These are phyloP conservation scores for Epichloe hybrida DNA, from an alignment of 2,329 filamentous ascomycete species.

Conservation along the genomic window DNA sequence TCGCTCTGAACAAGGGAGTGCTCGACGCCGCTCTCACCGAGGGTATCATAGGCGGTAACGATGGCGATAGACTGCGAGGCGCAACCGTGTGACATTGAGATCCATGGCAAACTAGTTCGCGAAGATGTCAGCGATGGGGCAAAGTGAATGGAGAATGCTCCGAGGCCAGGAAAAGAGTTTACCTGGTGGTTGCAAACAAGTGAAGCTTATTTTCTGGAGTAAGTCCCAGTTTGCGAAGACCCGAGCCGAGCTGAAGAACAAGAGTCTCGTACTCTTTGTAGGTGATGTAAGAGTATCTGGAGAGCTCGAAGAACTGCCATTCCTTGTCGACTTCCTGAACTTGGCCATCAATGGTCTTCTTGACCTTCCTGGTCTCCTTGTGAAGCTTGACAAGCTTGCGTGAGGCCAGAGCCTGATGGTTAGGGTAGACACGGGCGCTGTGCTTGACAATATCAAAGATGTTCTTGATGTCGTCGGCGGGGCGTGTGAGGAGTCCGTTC, in stretches of 20 bases:
- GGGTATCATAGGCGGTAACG: constrained; percentile 89
- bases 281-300: constrained; percentile 60
- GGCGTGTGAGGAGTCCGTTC: constrained; percentile 52
- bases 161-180: constrained; percentile 12
- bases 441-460: constrained; percentile 66
- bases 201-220: constrained; percentile 56
- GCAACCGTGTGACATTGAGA: constrained; percentile 64
- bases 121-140: background rate
- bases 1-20: constrained; percentile 76
- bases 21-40: constrained; percentile 70
- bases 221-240: constrained; percentile 62
- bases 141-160: background rate
- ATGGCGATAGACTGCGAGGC: constrained; percentile 79
- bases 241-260: constrained; percentile 55
- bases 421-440: constrained; percentile 48
- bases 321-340: constrained; percentile 74
- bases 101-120: constrained; percentile 57
- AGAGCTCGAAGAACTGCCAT: constrained; percentile 82
- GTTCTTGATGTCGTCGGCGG: constrained; percentile 57
- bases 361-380: constrained; percentile 75
- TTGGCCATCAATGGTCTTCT: constrained; percentile 75
- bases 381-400: constrained; percentile 66
- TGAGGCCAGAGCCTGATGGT: constrained; percentile 53
- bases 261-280: constrained; percentile 68
- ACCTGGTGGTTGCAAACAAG: constrained; percentile 75